These are phyloP conservation scores for Fusarium sp. DNA, from an alignment of 2,329 filamentous ascomycete species.

Conservation along the genomic window DNA sequence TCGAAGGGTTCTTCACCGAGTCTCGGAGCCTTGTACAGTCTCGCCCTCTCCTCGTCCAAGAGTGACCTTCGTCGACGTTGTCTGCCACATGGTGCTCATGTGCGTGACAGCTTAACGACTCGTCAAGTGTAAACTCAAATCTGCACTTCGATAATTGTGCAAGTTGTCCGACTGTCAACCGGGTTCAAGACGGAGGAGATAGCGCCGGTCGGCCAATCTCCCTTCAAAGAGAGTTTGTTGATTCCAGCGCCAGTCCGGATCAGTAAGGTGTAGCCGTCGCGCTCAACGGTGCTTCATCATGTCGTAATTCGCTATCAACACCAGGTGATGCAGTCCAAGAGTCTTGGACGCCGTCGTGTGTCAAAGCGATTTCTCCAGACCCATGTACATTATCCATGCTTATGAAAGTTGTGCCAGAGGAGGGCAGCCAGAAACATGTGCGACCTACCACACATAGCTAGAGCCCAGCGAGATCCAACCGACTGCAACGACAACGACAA, in stretches of 20 bases:
- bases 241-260: conserved; percentile 23
- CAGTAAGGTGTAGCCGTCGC: conserved; percentile 16
- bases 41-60: neutral
- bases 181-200: conserved; percentile 21
- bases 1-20: neutral
- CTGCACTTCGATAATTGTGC: conserved; percentile 1
- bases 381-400: conserved; percentile 11
- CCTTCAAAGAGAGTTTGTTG: conserved; percentile 5
- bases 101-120: conserved; percentile 29
- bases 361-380: neutral
- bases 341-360: neutral
- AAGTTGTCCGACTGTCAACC: conserved; percentile 4
- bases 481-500: conserved; percentile 29
- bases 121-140: conserved; percentile 31
- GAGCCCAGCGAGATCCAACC: conserved; percentile 4
- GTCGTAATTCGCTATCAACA: conserved; percentile 12
- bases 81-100: conserved; percentile 21
- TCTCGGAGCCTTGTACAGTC: neutral
- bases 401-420: conserved; percentile 1
- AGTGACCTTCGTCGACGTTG: neutral
- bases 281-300: conserved; percentile 5
- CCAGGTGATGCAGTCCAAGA: conserved; percentile 26
- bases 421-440: conserved; percentile 7
- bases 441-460: conserved; percentile 5
- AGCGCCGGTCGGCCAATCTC: conserved; percentile 11